Percentiles rank a stretch among this genome's conserved stretches.
Evolutionary conservation across 2,329 filamentous ascomycete genomes (phyloP).

Genomic region (Coleophoma crateriformis): DNA sequence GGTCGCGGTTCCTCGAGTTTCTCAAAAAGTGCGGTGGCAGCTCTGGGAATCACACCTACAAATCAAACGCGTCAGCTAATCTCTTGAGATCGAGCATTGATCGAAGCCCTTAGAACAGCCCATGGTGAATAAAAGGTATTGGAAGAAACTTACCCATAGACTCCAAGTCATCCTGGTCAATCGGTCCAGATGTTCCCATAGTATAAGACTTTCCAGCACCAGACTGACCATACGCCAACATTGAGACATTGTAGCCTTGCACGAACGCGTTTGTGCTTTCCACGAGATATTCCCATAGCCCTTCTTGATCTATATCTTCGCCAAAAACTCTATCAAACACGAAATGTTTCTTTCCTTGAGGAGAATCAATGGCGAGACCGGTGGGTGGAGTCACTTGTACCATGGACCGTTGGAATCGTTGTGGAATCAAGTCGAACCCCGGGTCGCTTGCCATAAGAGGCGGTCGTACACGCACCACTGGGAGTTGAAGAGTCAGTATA

Average conservation of each 20-base stretch:
- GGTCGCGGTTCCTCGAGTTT: constrained; percentile 58
- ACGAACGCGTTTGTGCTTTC: constrained; percentile 88
- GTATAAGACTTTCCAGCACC: constrained; percentile 98
- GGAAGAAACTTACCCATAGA: constrained; percentile 64
- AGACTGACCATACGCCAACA: constrained; percentile 95
- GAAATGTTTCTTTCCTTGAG: constrained; percentile 90
- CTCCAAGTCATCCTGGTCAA: constrained; percentile 64
- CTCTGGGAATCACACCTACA: constrained; percentile 88
- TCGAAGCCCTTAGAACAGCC: constrained; percentile 4
- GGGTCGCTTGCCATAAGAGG: constrained; percentile 79
- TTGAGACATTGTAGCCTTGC: constrained; percentile 97
- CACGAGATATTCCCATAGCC: constrained; percentile 87
- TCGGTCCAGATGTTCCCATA: constrained; percentile 90
- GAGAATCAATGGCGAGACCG: constrained; percentile 81
- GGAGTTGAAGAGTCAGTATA: constrained; percentile 7
- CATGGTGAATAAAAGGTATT: background rate
- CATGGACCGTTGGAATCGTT: constrained; percentile 89
- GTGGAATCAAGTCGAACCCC: constrained; percentile 90
- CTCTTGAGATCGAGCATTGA: background rate
- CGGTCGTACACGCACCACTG: constrained; percentile 89
- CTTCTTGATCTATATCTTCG: constrained; percentile 77
- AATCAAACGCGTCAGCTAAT: background rate
- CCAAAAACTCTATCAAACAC: constrained; percentile 94
- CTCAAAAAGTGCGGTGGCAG: constrained; percentile 81
- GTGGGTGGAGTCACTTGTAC: constrained; percentile 85